A percentile compares a stretch with the other conserved stretches of the same genome.
These are phyloP conservation scores for Microdochium bolleyi DNA, from an alignment of 2,329 filamentous ascomycete genomes.

Conservation along the genomic window DNA sequence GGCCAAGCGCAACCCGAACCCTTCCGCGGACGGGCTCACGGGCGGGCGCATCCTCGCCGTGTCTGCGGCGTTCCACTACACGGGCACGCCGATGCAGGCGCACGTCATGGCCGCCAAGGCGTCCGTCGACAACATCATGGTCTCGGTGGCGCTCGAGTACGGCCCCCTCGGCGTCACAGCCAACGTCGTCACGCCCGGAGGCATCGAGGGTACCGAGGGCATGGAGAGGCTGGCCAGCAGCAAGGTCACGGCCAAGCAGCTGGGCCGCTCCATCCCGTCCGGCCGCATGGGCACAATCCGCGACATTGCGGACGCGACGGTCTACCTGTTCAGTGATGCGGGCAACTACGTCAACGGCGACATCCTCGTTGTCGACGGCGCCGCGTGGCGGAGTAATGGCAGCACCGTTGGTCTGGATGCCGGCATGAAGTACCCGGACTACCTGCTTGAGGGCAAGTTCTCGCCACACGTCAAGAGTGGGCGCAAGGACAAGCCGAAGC, in stretches of 20 bases:
- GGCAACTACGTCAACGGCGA: conserved; percentile 83
- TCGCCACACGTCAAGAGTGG: conserved; percentile 30
- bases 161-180: conserved; percentile 79
- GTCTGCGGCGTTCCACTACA: conserved; percentile 86
- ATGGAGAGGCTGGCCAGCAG: conserved; percentile 52
- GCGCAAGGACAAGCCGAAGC: conserved; percentile 29
- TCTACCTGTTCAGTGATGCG: conserved; percentile 80
- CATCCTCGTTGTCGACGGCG: conserved; percentile 65
- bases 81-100: conserved; percentile 74
- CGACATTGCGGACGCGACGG: conserved; percentile 87
- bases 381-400: conserved; percentile 44
- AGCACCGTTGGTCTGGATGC: conserved; percentile 37
- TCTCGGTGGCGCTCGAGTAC: conserved; percentile 77
- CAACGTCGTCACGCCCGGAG: conserved; percentile 84
- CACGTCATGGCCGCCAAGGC: conserved; percentile 93
- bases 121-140: conserved; percentile 76
- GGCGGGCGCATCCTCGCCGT: conserved; percentile 85
- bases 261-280: conserved; percentile 51
- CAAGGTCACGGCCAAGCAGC: conserved; percentile 20
- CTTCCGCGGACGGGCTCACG: conserved; percentile 52
- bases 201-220: conserved; percentile 78
- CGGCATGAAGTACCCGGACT: conserved; percentile 45
- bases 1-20: conserved; percentile 54
- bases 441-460: conserved; percentile 29
- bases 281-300: conserved; percentile 72